phyloP scores from a whole-genome alignment of 345 rosid species.

The Psidium guajava region DNA sequence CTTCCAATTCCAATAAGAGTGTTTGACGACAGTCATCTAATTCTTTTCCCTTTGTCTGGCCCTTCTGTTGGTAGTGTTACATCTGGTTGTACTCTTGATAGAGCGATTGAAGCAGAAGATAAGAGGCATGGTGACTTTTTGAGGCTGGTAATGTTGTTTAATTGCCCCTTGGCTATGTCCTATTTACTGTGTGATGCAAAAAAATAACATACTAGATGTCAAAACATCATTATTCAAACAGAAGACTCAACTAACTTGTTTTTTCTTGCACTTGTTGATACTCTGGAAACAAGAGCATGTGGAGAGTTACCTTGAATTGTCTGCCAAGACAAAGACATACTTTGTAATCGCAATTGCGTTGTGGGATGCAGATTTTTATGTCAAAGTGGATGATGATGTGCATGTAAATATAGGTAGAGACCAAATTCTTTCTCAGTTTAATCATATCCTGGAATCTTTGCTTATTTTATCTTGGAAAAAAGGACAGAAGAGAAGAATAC shows the following conservation, averaged over 20 bases:
- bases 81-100: constrained; percentile 87
- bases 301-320: constrained; percentile 94
- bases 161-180: not conserved
- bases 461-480: too few relatives aligned
- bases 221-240: not conserved
- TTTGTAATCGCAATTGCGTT: constrained; percentile 75
- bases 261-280: not conserved
- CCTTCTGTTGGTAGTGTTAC: constrained; percentile 45
- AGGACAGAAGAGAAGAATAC: too few relatives aligned
- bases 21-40: not conserved
- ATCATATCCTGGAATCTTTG: too few relatives aligned
- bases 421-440: not conserved
- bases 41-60: not conserved
- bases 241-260: not conserved
- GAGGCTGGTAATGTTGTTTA: constrained; percentile 58
- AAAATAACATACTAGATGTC: not conserved
- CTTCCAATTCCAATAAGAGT: not conserved
- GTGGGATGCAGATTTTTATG: constrained; percentile 98
- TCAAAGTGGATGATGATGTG: constrained; percentile 95
- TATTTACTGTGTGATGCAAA: not conserved
- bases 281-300: constrained; percentile 67
- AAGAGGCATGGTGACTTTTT: constrained; percentile 85
- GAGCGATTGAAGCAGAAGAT: constrained; percentile 96
- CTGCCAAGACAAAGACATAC: constrained; percentile 84
- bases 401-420: constrained; percentile 87